A percentile compares a stretch with the other conserved stretches of the same genome.
These are phyloP conservation scores for Kwoniella bestiolae DNA, from an alignment of 768 basidiomycete species.

Conservation along the genomic window DNA sequence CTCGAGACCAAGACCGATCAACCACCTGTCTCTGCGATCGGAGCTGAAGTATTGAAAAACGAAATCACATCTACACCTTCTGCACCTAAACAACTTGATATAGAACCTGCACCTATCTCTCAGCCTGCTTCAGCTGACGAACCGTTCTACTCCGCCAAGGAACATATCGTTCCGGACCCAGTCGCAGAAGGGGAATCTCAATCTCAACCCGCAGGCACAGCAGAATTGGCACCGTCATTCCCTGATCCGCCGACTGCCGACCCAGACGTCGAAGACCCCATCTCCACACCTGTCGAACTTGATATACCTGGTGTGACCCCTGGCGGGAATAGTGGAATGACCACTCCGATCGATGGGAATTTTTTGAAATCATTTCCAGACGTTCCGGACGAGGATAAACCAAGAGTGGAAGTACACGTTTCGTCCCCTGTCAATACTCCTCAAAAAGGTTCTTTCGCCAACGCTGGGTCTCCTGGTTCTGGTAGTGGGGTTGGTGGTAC, in stretches of 20 bases:
- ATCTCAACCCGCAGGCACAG: slow-evolving; percentile 6
- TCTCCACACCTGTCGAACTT: slow-evolving; percentile 9
- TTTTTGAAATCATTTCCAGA: slow-evolving; percentile 46
- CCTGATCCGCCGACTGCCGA: slow-evolving; percentile 29
- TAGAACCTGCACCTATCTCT: slow-evolving; percentile 48
- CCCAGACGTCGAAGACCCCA: slow-evolving; percentile 28
- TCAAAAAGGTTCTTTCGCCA: slow-evolving; percentile 12
- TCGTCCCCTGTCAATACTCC: slow-evolving; percentile 35
- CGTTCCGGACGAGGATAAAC: slow-evolving; percentile 49
- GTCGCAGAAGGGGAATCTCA: slow-evolving; percentile 1
- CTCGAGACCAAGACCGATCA: slow-evolving; percentile 20
- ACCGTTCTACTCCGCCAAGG: not conserved
- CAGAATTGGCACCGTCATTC: slow-evolving; percentile 19
- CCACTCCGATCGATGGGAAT: slow-evolving; percentile 41
- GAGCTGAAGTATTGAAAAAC: slow-evolving; percentile 9
- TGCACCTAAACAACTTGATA: slow-evolving; percentile 34
- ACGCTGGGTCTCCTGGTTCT: not conserved
- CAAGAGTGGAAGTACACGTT: slow-evolving; percentile 48
- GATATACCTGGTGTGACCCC: not conserved
- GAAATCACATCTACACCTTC: not conserved
- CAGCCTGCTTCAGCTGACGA: slow-evolving; percentile 30
- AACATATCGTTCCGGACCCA: too few relatives aligned
- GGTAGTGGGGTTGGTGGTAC: not conserved
- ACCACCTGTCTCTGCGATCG: slow-evolving; percentile 19
- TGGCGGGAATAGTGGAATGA: not conserved